Base-by-base conservation (phyloP, 2,329 filamentous ascomycete species). In the Colletotrichum orbiculare region DNA sequence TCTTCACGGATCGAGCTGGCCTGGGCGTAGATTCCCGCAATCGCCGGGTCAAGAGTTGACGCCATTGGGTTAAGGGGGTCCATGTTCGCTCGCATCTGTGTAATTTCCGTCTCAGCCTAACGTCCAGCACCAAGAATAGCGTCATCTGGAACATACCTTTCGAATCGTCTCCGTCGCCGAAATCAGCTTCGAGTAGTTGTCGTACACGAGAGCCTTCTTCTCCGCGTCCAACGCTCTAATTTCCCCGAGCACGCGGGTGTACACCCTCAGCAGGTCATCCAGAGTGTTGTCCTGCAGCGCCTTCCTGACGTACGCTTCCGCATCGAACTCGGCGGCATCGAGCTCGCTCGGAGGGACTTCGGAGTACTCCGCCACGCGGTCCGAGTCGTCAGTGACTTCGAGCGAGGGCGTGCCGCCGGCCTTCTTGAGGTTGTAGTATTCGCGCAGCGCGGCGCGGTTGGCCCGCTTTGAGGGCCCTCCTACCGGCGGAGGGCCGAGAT, bases 161-260 rank as follows among this genome's bases (percentile, higher is more conserved):
- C 92, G 87, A 73, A 99, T 99, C 3, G 95, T 98, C 77, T 97
- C 95, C 10, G 96, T 97, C 1, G 96, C 96, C n/a, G 91, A 88
- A 70, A 99, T 97, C 70, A 99, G 81, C 79, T 98, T 98, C 71
- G 91, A 96, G 78, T 98, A 99, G 75, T 99, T 99, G 76, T 99
- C 95, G 77, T 99, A 99, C 5, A 99, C 96, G 67, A 99, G 81
- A 2, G 95, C 94, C 80, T 99, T 99, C 77, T 96, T 91, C 83
- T 99, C 96, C 33, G 95, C 95, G 73, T 98, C 96, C 15, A 99
- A 83, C 2, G 93, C 94, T 42, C 94, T 83, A 52, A 97, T 95
- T 79, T 98, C 95, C 69, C 88, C 86, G 70, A 95, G 78, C 9
- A 95, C 83, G 25, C 87, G 85, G 50, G 90, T 89, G 74, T 96